phyloP scores from a whole-genome alignment of 352 stramenopile genomes.

The Pythium monospermum region DNA sequence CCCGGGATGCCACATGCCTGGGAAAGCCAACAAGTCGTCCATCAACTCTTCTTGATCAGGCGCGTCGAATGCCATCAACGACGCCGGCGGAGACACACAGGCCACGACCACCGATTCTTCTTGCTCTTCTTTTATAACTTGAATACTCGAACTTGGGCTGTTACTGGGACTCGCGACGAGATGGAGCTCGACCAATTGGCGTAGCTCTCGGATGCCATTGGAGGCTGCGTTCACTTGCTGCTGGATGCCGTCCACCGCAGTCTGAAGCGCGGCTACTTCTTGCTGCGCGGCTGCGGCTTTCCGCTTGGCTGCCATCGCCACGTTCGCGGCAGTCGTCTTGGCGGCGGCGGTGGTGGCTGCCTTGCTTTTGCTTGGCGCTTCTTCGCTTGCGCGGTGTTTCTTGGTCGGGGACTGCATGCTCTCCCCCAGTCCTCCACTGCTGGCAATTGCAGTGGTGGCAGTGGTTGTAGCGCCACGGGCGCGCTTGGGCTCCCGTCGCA shows the following conservation, averaged over 20 bases:
- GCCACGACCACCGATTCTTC: no score
- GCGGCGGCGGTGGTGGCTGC: neutral
- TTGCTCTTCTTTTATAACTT: no score
- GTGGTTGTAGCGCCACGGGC: neutral
- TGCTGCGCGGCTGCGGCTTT: constrained; percentile 8
- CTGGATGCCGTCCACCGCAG: constrained; percentile 21
- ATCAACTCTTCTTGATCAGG: neutral
- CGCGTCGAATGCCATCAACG: neutral
- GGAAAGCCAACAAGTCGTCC: neutral
- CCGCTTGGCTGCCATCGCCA: constrained; percentile 15
- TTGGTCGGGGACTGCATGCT: constrained; percentile 10
- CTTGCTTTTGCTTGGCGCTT: constrained; percentile 1
- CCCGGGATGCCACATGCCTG: no score
- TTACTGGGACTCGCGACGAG: no score
- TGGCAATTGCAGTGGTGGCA: neutral
- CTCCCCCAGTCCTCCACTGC: constrained; percentile 8
- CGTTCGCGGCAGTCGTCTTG: neutral
- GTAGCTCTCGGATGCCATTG: constrained; percentile 24
- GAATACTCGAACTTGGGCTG: no score
- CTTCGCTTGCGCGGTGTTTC: neutral
- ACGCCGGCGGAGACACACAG: neutral
- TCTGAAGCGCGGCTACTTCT: constrained; percentile 19
- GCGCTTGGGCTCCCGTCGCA: constrained; percentile 18
- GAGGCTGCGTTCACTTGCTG: constrained; percentile 24
- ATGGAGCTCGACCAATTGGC: constrained; percentile 20